Base-by-base conservation (phyloP, 2,329 filamentous ascomycete species). In the Hansfordia pulvinata region DNA sequence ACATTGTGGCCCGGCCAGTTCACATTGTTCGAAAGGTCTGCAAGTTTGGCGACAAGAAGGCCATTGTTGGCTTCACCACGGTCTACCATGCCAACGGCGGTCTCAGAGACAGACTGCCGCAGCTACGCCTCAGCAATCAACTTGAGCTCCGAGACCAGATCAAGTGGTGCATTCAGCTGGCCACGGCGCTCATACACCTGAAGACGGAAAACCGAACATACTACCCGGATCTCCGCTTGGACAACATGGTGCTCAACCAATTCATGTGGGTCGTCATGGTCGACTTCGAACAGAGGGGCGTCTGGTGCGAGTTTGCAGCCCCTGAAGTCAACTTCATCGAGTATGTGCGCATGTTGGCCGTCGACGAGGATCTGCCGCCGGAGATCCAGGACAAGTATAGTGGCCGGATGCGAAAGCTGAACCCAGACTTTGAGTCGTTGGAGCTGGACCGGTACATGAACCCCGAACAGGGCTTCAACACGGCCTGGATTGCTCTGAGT, bases 201-300 rank as follows among this genome's bases (percentile, higher is more conserved):
- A 58, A 58, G 25, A 44, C 52, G 24, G 49, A 52, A 10, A 55
- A 56, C 8, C 41, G 40, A 19, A 56, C 57, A 14, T 72, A 65
- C 39, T 73, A 73, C 35, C 64, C 68, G 2, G 69, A 74, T 35
- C 54, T 73, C 10, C 62, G 69, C 10, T 57, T 73, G 4, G 69
- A 74, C 43, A 73, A 74, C 35, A 53, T 74, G 18, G 60, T 74
- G 3, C 45, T 72, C 10, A 62, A 64, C 2, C 50, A 52, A 13
- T 37, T 48, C 2, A 50, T 49, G 12, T 55, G 70, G 28, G 46
- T 60, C 8, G 41, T 73, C 38, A 63, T 75, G 57, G 57, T 74
- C 4, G 69, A 75, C 34, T 71, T 75, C 38, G 69, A 75, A 44
- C 69, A 74, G 43, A 59, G 69, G 17, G 69, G 69, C 6, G 66